Conservation (phyloP, 2,329 filamentous ascomycete genomes). For the Rugonectria rugulosa region DNA sequence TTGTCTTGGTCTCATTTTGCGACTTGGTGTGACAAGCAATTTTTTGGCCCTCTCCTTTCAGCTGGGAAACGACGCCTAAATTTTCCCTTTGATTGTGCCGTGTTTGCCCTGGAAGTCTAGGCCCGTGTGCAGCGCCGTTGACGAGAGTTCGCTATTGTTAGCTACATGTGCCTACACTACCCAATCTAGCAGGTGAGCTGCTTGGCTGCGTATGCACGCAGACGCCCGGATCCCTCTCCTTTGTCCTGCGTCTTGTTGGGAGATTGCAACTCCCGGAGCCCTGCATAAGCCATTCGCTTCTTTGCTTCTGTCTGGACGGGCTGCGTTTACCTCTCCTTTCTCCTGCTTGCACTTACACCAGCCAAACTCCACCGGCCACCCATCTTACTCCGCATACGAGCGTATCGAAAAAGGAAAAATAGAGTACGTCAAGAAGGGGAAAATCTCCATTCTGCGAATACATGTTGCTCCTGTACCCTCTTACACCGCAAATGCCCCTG, state of each 20-base stretch:
- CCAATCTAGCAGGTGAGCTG: no score
- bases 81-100: no score
- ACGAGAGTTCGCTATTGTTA: no score
- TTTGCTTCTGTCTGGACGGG: slow-evolving; percentile 23
- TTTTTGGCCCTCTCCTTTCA: no score
- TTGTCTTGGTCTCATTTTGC: neutral
- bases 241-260: slow-evolving; percentile 39
- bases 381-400: no score
- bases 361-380: neutral
- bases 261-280: slow-evolving; percentile 35
- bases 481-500: slow-evolving; percentile 31
- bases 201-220: slow-evolving; percentile 16
- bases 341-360: slow-evolving; percentile 7
- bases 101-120: no score
- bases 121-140: no score
- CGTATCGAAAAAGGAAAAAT: neutral
- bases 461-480: no score
- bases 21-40: slow-evolving; percentile 18
- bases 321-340: no score
- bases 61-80: no score
- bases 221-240: slow-evolving; percentile 30
- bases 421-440: neutral
- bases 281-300: slow-evolving; percentile 33
- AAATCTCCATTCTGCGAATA: neutral
- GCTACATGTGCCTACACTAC: no score